A percentile compares a stretch with the other conserved stretches of the same genome.
phyloP scores from a whole-genome alignment of 2,329 filamentous ascomycete species.

The Cladosporium velox region DNA sequence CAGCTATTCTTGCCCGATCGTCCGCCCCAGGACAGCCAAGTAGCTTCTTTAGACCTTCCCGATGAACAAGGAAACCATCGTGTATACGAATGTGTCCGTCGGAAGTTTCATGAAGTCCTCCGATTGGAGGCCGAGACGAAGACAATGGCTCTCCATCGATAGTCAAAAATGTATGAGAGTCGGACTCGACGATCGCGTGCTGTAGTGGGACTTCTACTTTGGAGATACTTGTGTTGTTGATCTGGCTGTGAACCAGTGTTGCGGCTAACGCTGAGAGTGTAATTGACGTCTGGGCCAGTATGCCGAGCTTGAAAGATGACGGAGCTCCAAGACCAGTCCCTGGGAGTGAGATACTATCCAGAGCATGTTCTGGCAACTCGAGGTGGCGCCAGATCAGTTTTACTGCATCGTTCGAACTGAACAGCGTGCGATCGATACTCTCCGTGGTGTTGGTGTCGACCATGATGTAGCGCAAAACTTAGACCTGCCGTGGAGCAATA shows the following conservation, averaged over 20 bases:
- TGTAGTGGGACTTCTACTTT: conserved; percentile 47
- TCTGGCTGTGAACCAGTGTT: conserved; percentile 47
- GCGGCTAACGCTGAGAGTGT: conserved; percentile 54
- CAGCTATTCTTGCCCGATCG: conserved; percentile 43
- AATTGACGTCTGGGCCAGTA: conserved; percentile 56
- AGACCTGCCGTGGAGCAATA: neutral
- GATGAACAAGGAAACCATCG: conserved; percentile 56
- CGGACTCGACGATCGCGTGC: conserved; percentile 56
- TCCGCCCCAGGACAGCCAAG: conserved; percentile 43
- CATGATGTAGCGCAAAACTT: neutral
- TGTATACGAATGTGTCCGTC: conserved; percentile 60
- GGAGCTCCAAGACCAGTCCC: conserved; percentile 36
- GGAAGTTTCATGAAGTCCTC: conserved; percentile 53
- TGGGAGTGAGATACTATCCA: conserved; percentile 10
- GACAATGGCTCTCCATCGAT: conserved; percentile 43
- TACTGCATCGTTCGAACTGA: neutral
- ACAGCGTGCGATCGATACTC: neutral
- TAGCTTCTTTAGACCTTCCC: conserved; percentile 46
- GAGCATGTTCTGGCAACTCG: conserved; percentile 11
- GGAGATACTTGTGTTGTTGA: conserved; percentile 37
- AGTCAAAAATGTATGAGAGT: conserved; percentile 53
- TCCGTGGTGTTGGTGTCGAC: neutral
- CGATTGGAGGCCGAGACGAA: conserved; percentile 47
- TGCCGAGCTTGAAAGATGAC: conserved; percentile 58
- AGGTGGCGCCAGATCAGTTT: conserved; percentile 15